These are phyloP conservation scores for Scutellaria galericulata DNA, from an alignment of 257 asterid genomes.

Conservation along the genomic window DNA sequence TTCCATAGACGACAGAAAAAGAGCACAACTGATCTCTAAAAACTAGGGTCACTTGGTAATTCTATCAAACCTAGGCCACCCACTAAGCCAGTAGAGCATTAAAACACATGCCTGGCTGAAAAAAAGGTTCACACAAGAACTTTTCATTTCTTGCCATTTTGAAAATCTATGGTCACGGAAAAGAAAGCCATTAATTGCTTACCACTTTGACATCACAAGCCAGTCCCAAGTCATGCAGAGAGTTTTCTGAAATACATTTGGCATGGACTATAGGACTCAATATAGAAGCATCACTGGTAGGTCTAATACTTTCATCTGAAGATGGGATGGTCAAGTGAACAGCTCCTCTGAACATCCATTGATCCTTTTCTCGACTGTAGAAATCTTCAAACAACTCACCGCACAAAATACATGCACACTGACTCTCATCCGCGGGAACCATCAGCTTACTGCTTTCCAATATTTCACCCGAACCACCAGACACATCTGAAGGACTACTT, in stretches of 20 bases:
- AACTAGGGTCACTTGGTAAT: background rate
- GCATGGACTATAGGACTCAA: conserved; percentile 70
- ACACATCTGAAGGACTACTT: conserved; percentile 37
- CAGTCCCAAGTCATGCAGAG: conserved; percentile 47
- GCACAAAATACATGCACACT: conserved; percentile 79
- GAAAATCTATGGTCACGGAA: background rate
- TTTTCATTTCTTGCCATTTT: background rate
- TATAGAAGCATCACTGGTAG: conserved; percentile 34
- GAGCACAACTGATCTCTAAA: background rate
- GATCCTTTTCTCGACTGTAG: conserved; percentile 58
- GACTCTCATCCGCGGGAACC: conserved; percentile 92
- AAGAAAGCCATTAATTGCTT: conserved; percentile 33
- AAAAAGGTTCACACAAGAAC: background rate
- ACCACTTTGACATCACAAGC: conserved; percentile 55
- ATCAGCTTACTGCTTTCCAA: conserved; percentile 48
- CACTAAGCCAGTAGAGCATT: background rate
- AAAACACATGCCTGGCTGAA: background rate
- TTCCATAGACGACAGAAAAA: background rate
- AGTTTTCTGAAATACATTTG: conserved; percentile 59
- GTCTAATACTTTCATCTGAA: conserved; percentile 35
- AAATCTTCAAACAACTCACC: conserved; percentile 84
- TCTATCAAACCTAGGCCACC: background rate
- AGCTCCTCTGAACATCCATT: conserved; percentile 91
- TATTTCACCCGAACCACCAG: conserved; percentile 46
- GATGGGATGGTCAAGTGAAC: conserved; percentile 53